These are phyloP conservation scores for Lunasporangiospora selenospora DNA, from an alignment of 192 early-diverging fungal genomes.

Conservation along the genomic window DNA sequence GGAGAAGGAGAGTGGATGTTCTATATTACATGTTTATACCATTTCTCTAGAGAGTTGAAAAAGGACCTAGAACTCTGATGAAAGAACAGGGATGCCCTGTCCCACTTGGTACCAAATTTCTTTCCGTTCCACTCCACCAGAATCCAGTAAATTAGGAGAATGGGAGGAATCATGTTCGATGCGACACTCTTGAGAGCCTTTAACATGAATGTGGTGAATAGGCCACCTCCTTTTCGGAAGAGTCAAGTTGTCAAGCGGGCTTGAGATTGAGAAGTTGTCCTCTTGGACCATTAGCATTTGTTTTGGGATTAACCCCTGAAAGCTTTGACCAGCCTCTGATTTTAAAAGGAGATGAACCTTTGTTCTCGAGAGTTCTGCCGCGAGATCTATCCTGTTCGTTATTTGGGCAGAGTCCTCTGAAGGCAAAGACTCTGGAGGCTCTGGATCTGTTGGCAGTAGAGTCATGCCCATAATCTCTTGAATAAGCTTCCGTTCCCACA, in stretches of 20 bases:
- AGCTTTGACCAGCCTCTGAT: conserved; percentile 4
- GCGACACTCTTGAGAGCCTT: too few species aligned
- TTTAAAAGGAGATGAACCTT: conserved; percentile 24
- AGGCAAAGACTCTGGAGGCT: neutral
- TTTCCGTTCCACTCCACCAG: neutral
- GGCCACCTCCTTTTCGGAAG: conserved; percentile 20
- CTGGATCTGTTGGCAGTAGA: neutral
- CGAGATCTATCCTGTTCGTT: too few species aligned
- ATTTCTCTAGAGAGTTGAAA: too few species aligned
- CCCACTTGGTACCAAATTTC: conserved; percentile 31
- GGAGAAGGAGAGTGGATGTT: too few species aligned
- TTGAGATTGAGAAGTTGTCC: too few species aligned
- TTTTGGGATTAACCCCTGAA: conserved; percentile 26
- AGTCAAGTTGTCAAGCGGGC: too few species aligned
- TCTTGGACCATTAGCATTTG: conserved; percentile 16
- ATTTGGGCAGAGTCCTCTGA: too few species aligned
- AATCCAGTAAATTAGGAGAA: neutral
- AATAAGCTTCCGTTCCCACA: conserved; percentile 23
- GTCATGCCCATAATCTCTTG: conserved; percentile 29
- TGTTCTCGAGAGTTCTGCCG: too few species aligned
- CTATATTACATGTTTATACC: too few species aligned
- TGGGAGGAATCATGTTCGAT: too few species aligned
- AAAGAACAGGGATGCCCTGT: conserved; percentile 12
- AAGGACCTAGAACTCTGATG: neutral
- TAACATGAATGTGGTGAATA: conserved; percentile 23